Percentiles rank a stretch among this genome's conserved stretches.
phyloP scores from a whole-genome alignment of 2,329 filamentous ascomycete species.

The Penicillium sp. region DNA sequence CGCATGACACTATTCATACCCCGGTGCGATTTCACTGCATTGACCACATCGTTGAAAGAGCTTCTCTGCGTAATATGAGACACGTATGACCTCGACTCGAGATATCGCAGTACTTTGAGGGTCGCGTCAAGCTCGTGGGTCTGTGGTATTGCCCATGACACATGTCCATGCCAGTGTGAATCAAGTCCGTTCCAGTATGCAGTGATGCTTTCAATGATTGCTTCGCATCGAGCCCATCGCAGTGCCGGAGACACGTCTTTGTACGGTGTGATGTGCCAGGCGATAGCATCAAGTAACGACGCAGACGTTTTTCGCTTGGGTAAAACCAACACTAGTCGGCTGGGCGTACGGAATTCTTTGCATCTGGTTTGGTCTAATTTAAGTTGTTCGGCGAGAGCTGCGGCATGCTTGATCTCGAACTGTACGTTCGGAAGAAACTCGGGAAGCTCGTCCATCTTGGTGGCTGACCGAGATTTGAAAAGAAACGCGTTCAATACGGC shows the following conservation, averaged over 20 bases:
- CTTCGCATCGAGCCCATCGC: constrained; percentile 17
- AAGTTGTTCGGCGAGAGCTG: constrained; percentile 15
- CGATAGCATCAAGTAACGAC: constrained; percentile 8
- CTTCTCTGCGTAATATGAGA: constrained; percentile 3
- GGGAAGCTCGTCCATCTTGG: neutral
- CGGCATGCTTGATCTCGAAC: neutral
- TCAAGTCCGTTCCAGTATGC: constrained; percentile 23
- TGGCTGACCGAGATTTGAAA: neutral
- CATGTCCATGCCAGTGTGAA: neutral
- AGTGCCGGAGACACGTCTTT: constrained; percentile 11
- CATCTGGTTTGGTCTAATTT: constrained; percentile 24
- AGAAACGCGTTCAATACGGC: neutral
- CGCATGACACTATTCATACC: constrained; percentile 8
- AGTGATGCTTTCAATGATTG: constrained; percentile 21
- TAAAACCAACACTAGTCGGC: constrained; percentile 15
- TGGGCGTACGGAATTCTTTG: constrained; percentile 33
- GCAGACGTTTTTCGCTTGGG: constrained; percentile 19
- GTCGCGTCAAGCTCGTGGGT: constrained; percentile 16
- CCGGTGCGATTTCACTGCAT: constrained; percentile 11
- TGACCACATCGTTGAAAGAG: constrained; percentile 13
- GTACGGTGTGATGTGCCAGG: constrained; percentile 20
- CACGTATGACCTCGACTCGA: constrained; percentile 15
- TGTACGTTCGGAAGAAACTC: neutral
- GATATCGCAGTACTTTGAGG: constrained; percentile 25
- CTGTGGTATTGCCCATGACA: constrained; percentile 11